These are phyloP conservation scores for Penstemon barbatus DNA, from an alignment of 257 asterid species.

Conservation along the genomic window DNA sequence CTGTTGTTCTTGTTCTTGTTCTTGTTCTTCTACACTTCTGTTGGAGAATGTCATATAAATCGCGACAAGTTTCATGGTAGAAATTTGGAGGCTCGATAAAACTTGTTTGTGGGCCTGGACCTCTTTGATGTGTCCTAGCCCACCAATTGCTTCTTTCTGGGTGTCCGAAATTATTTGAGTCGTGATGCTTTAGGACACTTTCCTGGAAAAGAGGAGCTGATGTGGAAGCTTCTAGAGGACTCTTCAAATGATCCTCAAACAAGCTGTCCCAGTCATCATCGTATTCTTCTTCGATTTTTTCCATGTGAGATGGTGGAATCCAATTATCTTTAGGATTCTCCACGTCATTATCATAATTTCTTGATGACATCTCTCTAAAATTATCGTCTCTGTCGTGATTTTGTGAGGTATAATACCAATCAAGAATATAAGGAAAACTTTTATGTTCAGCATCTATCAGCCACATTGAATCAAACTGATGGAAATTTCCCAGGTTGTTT, in stretches of 20 bases:
- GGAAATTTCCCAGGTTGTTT: slow-evolving; percentile 39
- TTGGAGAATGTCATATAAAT: slow-evolving; percentile 44
- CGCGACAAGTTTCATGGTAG: slow-evolving; percentile 26
- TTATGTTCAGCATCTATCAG: slow-evolving; percentile 59
- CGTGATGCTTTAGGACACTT: slow-evolving; percentile 59
- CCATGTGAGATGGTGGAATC: slow-evolving; percentile 37
- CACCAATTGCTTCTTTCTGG: slow-evolving; percentile 65
- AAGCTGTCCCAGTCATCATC: slow-evolving; percentile 54
- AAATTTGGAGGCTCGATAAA: slow-evolving; percentile 82
- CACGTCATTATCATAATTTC: slow-evolving; percentile 29
- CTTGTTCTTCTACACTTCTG: slow-evolving; percentile 46
- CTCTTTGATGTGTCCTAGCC: slow-evolving; percentile 48
- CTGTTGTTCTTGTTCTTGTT: slow-evolving; percentile 16
- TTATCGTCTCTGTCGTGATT: slow-evolving; percentile 43
- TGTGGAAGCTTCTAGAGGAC: slow-evolving; percentile 67
- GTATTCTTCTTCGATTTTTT: slow-evolving; percentile 26
- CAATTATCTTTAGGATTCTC: slow-evolving; percentile 41
- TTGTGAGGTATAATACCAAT: slow-evolving; percentile 75
- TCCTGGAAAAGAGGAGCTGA: slow-evolving; percentile 73
- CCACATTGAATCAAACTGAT: slow-evolving; percentile 64
- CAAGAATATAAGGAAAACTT: slow-evolving; percentile 74
- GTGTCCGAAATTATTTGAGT: slow-evolving; percentile 26
- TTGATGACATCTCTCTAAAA: slow-evolving; percentile 33
- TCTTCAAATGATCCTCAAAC: slow-evolving; percentile 43
- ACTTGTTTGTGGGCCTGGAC: slow-evolving; percentile 52